Base-by-base conservation (phyloP, 495 filamentous ascomycete genomes). In the Xylaria grammica region DNA sequence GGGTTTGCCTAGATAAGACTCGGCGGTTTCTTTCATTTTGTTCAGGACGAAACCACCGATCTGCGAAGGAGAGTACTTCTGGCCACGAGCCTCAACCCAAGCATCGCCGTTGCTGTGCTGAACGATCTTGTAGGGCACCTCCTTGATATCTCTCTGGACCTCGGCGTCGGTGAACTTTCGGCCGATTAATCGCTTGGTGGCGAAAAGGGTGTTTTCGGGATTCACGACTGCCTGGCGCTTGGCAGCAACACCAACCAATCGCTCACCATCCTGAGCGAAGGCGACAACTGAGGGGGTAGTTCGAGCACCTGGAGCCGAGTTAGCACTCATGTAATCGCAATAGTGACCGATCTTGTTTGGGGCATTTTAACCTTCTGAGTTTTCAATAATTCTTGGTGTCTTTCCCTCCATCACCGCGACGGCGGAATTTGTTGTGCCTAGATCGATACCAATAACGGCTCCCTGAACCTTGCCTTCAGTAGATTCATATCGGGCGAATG, bases 211-310 rank as follows among this genome's bases (percentile, higher is more conserved):
- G 82, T 99, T 98, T 79, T 99, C 95, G 3, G 95, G 95, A 85
- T 99, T 99, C 70, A 99, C 96, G 70, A 98, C 96, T 53, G 95
- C 95, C 81, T 99, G 95, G 75, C 95, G 94, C 87, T 99, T 99
- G 67, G 95, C 95, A 53, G 95, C 92, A 69, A 98, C 93, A 90
- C 95, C 95, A 68, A 99, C 95, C 62, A 99, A 82, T 66, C 96
- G 91, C 86, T 99, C 95, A 63, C 96, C 96, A 79, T 97, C 93
- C 82, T 96, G 89, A 48, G 95, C 91, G 81, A 99, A 98, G 71
- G 92, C 95, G 67, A 99, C 94, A 34, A 97, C 94, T 19, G 95
- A 99, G 42, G 95, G 95, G 38, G 95, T 99, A 77, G 95, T 99
- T 70, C 95, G 87, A 62, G 92, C 90, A 87, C 95, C 94, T 94